A percentile compares a stretch with the other conserved stretches of the same genome.
phyloP scores from a whole-genome alignment of 345 rosid genomes.

The Eucalyptus microcorys region DNA sequence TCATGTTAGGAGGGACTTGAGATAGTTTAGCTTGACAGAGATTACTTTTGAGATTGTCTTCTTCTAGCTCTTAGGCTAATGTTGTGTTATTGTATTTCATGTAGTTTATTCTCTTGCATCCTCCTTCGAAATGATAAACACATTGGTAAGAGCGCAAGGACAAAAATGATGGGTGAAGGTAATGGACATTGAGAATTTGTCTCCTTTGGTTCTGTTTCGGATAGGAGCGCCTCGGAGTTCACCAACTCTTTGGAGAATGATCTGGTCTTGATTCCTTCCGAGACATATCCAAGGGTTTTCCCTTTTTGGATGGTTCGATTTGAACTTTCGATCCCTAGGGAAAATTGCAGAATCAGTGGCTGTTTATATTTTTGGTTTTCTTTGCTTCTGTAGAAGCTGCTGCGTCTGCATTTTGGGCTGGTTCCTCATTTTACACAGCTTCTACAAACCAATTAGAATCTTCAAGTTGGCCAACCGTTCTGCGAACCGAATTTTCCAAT shows the following conservation, averaged over 20 bases:
- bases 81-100: no score
- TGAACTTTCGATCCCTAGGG: neutral
- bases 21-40: accelerated
- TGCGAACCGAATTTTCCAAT: neutral
- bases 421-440: neutral
- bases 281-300: accelerated
- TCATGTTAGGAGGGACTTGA: no score
- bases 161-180: no score
- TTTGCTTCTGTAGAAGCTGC: neutral
- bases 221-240: neutral
- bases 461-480: neutral
- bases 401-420: neutral
- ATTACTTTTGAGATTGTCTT: no score
- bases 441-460: neutral
- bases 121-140: no score
- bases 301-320: neutral
- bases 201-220: neutral
- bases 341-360: neutral
- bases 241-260: neutral
- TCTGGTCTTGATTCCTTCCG: neutral
- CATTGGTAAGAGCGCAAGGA: no score
- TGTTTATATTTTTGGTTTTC: accelerated
- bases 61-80: no score
- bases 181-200: no score
- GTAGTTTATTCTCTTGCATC: no score